Evolutionary conservation across 208 protist species (phyloP), one percentile per base, ranked within the genome.

Genomic region (Trypanosoma cruzi): DNA sequence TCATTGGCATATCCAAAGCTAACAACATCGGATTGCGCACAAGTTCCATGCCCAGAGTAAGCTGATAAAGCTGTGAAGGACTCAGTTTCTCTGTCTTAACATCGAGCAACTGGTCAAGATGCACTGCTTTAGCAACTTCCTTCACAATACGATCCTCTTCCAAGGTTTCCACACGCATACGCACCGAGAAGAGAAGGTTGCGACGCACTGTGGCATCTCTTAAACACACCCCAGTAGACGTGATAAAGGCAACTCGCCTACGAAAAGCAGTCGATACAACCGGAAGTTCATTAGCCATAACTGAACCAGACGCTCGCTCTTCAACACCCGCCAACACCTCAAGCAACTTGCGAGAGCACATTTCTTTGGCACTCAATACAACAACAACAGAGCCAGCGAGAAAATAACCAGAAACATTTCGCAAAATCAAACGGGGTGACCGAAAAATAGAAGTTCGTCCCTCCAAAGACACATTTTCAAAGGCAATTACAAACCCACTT

Each of bases 281-380:
- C 1, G 76, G 76, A 57, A 77, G 58, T n/a, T 32, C 71, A 68
- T 81, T 81, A 13, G 62, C 71, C 71, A 77, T 66, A 42, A 77
- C 71, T 13, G 53, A 66, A 4, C 76, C 76, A 40, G 36, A 32
- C 22, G 71, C 61, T 31, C 62, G 26, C 31, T 53, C 62, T 20
- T 75, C 70, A 5, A 72, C 55, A 3, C 76, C 76, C 8, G 65
- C 76, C n/a, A 81, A 48, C 6, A 73, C 31, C 54, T 71, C 55
- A 36, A 81, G 49, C 57, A 64, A 32, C 10, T 58, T 61, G 37
- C 71, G 56, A 24, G 71, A 58, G 26, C 53, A 58, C 1, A 40
- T 20, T 48, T 29, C 36, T 49, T 69, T 53, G 4, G 37, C 26
- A 29, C 11, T 61, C 53, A 69, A 37, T 11, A 69, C 37, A 58